A percentile compares a stretch with the other conserved stretches of the same genome.
Evolutionary conservation across 345 rosid species (phyloP).

Genomic region (Gossypioides kirkii): DNA sequence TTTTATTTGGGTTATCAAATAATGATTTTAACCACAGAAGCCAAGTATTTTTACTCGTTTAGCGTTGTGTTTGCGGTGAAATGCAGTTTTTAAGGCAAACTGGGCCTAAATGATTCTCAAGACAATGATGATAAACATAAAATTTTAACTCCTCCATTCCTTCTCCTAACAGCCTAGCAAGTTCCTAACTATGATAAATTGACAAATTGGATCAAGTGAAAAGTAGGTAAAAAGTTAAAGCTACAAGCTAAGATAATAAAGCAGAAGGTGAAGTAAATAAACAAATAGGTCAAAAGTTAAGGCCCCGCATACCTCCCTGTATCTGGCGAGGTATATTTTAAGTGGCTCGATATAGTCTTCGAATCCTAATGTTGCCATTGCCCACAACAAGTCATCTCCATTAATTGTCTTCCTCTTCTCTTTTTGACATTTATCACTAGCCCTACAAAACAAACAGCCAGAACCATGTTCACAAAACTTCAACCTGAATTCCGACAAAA

Average conservation of each 20-base stretch:
- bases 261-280: not conserved
- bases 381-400: slow-evolving; percentile 79
- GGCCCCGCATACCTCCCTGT: slow-evolving; percentile 42
- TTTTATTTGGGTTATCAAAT: too few relatives aligned
- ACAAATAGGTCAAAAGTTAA: not conserved
- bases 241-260: not conserved
- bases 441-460: slow-evolving; percentile 32
- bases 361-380: slow-evolving; percentile 71
- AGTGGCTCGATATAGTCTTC: slow-evolving; percentile 64
- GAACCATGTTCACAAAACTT: not conserved
- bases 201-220: too few relatives aligned
- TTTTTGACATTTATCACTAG: slow-evolving; percentile 63
- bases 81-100: too few relatives aligned
- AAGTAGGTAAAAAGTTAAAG: too few relatives aligned
- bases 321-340: slow-evolving; percentile 54
- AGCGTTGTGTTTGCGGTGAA: too few relatives aligned
- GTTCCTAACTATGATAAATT: too few relatives aligned
- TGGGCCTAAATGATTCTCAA: too few relatives aligned
- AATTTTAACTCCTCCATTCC: too few relatives aligned
- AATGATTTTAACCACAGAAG: too few relatives aligned
- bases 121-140: too few relatives aligned
- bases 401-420: slow-evolving; percentile 74
- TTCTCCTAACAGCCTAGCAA: too few relatives aligned
- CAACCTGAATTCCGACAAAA: not conserved
- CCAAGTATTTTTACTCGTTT: too few relatives aligned